These are phyloP conservation scores for Caryopteris hybrid DNA, from an alignment of 305 asterid species.

Conservation along the genomic window DNA sequence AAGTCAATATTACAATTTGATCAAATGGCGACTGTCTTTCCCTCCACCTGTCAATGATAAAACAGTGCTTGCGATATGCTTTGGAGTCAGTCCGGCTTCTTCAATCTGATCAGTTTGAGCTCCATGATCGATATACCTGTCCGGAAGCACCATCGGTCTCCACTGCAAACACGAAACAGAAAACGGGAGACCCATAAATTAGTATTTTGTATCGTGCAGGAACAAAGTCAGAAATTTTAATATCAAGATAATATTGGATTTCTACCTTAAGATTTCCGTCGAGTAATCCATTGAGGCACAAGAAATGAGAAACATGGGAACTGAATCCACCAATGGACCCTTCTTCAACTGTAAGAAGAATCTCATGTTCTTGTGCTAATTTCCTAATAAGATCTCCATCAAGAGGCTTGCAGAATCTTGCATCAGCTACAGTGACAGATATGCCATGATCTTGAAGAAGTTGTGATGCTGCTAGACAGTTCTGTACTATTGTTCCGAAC, in stretches of 20 bases:
- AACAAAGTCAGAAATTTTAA: too few relatives aligned
- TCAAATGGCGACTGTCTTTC: conserved; percentile 24
- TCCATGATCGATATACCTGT: conserved; percentile 72
- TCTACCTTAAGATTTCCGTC: conserved; percentile 54
- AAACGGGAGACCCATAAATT: too few relatives aligned
- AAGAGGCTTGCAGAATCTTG: conserved; percentile 68
- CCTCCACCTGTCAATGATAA: conserved; percentile 32
- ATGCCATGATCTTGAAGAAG: conserved; percentile 37
- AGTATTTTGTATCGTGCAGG: too few relatives aligned
- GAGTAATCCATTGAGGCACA: conserved; percentile 47
- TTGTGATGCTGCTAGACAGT: conserved; percentile 48
- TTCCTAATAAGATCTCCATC: conserved; percentile 43
- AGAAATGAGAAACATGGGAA: conserved; percentile 55
- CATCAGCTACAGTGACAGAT: conserved; percentile 54
- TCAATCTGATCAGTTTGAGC: conserved; percentile 54
- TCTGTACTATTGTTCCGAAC: conserved; percentile 50
- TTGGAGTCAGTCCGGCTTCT: conserved; percentile 70
- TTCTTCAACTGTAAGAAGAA: conserved; percentile 61
- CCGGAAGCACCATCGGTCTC: conserved; percentile 75
- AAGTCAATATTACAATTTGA: conserved; percentile 9
- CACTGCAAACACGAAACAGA: conserved; percentile 36
- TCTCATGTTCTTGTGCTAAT: conserved; percentile 46
- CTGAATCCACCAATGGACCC: conserved; percentile 68
- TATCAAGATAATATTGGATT: not conserved
- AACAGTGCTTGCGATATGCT: conserved; percentile 57